Base-by-base conservation (phyloP, 176 grass and related monocot genomes). In the Carex scoparia region DNA sequence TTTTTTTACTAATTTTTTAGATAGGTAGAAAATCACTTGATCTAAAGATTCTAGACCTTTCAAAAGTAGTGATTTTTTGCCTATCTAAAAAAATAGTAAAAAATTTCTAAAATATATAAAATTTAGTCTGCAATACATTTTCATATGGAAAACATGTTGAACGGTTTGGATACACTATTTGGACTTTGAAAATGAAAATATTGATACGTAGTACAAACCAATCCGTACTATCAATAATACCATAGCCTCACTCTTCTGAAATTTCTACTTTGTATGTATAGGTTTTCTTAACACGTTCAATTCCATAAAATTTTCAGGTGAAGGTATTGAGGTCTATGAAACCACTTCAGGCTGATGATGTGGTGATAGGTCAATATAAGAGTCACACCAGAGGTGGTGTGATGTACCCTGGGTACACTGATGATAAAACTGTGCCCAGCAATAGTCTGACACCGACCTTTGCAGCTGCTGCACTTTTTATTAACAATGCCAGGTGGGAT, bases 401-500 rank as follows among this genome's bases (percentile, higher is more conserved):
- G 61, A 83, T 85, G 55, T 90, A 98, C 65, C 91, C 92, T 86
- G 91, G 88, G 73, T 98, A 98, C 56, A 92, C 75, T 42, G 95
- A 98, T 83, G 95, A 98, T 84, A 93, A 91, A 63, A 94, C 92
- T 54, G 95, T 98, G 51, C 93, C 91, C 7, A 91, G 85, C 51
- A 80, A 89, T 79, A 94, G 95, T 86, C 27, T 93, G 27, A 93
- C 95, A 87, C 95, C 95, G 30, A 94, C 95, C 14, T 98, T 93
- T 84, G 92, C 95, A 62, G 92, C 95, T 13, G 95, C 95, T 63
- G 89, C 89, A 28, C 86, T 98, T 66, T 98, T 94, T 32, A 94
- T 94, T 79, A 92, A 98, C 82, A 98, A 98, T 19, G 92, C 92
- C 40, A 93, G 95, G 82, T 98, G 95, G 95, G 95, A 98, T 76